Evolutionary conservation across 2,329 filamentous ascomycete species (phyloP).

Genomic region (Fusarium foetens): DNA sequence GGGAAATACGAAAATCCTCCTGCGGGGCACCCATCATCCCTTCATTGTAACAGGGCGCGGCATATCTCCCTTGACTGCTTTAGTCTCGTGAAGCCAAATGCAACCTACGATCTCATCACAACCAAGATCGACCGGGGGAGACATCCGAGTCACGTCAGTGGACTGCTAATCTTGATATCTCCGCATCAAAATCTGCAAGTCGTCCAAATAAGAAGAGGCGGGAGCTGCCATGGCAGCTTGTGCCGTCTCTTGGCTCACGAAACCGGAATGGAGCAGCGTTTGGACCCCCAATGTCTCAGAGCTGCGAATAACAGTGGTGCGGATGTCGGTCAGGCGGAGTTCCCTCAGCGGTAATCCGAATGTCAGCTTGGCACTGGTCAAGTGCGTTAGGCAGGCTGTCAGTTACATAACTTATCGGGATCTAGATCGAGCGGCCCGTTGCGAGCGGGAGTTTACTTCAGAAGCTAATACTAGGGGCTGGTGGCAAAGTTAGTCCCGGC

Average conservation of each 20-base stretch:
- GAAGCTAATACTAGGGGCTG: background rate
- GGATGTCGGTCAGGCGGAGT: background rate
- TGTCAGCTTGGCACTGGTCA: background rate
- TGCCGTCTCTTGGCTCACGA: background rate
- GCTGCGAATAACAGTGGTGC: background rate
- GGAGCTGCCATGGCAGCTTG: background rate
- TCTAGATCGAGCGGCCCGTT: constrained; percentile 21
- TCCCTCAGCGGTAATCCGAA: background rate
- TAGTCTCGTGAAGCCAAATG: background rate
- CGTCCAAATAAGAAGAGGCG: background rate
- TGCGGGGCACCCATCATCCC: background rate
- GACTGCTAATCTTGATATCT: background rate
- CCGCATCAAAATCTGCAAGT: background rate
- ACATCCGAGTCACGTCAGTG: background rate
- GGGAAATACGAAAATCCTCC: background rate
- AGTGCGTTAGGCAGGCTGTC: background rate
- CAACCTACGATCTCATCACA: background rate
- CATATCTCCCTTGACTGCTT: background rate
- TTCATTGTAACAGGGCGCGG: background rate
- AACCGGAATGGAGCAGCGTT: background rate
- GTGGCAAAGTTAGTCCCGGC: background rate
- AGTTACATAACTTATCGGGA: background rate
- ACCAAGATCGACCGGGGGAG: background rate
- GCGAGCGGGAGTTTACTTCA: background rate
- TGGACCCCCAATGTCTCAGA: background rate